A percentile compares a stretch with the other conserved stretches of the same genome.
Evolutionary conservation across 805 yeast genomes (phyloP).

Genomic region (Starmerella sirachaensis): DNA sequence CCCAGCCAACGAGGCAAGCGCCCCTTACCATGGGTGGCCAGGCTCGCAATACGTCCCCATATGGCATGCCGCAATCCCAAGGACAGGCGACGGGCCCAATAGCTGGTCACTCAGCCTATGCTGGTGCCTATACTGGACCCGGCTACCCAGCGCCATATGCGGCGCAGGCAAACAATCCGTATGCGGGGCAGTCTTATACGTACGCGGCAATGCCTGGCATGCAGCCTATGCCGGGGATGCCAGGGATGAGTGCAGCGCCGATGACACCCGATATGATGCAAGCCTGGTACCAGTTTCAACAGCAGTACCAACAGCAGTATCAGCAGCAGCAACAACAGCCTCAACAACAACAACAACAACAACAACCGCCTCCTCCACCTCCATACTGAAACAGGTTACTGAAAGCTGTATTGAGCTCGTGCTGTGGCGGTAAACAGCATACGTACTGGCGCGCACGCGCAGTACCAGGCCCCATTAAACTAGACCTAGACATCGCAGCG

Average conservation of each 20-base stretch:
- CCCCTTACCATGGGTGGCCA: not conserved
- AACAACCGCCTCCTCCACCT: constrained; percentile 1
- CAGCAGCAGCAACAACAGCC: constrained; percentile 1
- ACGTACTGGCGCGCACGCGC: too few species aligned
- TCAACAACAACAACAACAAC: not conserved
- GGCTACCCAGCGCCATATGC: not conserved
- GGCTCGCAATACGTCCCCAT: not conserved
- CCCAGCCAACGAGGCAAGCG: too few species aligned
- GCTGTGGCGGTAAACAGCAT: too few species aligned
- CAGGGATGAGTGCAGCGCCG: too few species aligned
- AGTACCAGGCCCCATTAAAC: too few species aligned
- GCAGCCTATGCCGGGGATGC: not conserved
- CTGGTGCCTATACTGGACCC: not conserved
- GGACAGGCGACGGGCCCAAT: not conserved
- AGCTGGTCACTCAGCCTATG: not conserved
- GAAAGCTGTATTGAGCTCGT: too few species aligned
- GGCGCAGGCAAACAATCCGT: too few species aligned
- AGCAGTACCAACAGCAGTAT: constrained; percentile 7
- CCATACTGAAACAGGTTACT: too few species aligned
- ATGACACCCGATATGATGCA: constrained; percentile 9
- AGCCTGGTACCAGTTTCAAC: constrained; percentile 12
- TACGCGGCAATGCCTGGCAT: constrained; percentile 6
- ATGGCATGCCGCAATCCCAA: constrained; percentile 2
- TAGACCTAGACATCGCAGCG: too few species aligned
- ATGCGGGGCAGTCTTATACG: too few species aligned